Evolutionary conservation across 257 asterid genomes (phyloP).

Genomic region (Solanum lycopersicoides): DNA sequence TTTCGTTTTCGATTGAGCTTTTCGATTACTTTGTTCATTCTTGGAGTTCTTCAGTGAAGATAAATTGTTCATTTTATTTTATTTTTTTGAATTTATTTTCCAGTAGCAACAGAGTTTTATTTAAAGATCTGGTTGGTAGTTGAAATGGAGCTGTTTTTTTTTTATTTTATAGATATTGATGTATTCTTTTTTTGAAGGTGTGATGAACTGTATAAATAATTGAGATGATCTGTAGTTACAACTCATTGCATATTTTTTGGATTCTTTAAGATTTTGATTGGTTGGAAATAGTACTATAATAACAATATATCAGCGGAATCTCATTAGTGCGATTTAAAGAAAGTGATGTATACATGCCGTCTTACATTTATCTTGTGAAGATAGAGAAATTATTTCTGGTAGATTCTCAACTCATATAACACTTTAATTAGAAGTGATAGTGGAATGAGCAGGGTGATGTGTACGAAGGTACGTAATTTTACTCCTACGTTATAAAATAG

Average conservation of each 20-base stretch:
- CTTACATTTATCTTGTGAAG: not conserved
- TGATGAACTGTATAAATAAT: not conserved
- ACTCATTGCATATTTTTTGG: not conserved
- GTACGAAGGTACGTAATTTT: no score
- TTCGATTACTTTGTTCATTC: not conserved
- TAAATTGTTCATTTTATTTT: not conserved
- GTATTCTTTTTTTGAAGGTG: not conserved
- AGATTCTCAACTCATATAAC: no score
- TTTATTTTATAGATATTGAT: not conserved
- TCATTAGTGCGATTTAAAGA: not conserved
- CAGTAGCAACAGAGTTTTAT: not conserved
- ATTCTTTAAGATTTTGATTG: not conserved
- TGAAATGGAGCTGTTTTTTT: not conserved
- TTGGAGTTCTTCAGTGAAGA: constrained; percentile 1
- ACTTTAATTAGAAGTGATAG: no score
- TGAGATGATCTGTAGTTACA: not conserved
- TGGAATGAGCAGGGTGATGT: not conserved
- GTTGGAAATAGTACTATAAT: not conserved
- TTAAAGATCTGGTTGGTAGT: not conserved
- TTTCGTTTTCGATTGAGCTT: not conserved
- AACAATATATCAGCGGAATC: not conserved
- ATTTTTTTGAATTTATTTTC: not conserved
- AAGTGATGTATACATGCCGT: not conserved
- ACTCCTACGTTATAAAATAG: not conserved
- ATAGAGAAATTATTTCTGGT: not conserved